A percentile compares a stretch with the other conserved stretches of the same genome.
Conservation (phyloP, 306 rosid species). For the Cucumis hystrix region DNA sequence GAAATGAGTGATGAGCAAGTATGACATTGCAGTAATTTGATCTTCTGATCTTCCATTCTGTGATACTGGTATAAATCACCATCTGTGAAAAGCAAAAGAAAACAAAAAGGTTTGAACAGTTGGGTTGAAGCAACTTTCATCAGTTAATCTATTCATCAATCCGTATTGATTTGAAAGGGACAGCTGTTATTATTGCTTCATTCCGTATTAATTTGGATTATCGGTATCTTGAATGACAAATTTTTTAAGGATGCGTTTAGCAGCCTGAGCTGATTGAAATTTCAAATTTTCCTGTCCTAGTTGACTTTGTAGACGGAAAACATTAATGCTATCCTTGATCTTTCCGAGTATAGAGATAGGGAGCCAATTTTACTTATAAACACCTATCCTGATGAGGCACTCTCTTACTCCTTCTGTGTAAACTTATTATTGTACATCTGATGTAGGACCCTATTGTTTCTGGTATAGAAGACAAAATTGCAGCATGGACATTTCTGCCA, state of each 20-base stretch:
- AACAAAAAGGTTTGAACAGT: neutral
- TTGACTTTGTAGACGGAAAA: neutral
- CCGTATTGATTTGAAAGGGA: neutral
- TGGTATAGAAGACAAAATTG: constrained; percentile 89
- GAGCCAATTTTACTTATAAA: neutral
- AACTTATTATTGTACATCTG: constrained; percentile 10
- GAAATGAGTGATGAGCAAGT: neutral
- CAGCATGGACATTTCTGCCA: constrained; percentile 96
- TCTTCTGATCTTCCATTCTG: neutral
- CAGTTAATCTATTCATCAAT: neutral
- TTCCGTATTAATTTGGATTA: neutral
- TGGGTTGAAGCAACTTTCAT: neutral
- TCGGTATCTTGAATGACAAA: neutral
- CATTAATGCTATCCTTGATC: neutral
- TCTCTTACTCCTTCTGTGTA: constrained; percentile 6
- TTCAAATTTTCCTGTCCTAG: neutral
- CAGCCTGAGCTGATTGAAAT: neutral
- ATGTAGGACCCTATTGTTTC: constrained; percentile 75
- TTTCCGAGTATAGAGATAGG: neutral
- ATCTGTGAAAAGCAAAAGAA: neutral
- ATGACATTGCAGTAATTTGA: neutral
- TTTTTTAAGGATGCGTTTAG: neutral
- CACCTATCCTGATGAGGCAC: neutral
- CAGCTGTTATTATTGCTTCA: neutral
- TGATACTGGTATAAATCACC: neutral